Conservation (phyloP, 192 early-diverging fungal species). For the Entomortierella parvispora region DNA sequence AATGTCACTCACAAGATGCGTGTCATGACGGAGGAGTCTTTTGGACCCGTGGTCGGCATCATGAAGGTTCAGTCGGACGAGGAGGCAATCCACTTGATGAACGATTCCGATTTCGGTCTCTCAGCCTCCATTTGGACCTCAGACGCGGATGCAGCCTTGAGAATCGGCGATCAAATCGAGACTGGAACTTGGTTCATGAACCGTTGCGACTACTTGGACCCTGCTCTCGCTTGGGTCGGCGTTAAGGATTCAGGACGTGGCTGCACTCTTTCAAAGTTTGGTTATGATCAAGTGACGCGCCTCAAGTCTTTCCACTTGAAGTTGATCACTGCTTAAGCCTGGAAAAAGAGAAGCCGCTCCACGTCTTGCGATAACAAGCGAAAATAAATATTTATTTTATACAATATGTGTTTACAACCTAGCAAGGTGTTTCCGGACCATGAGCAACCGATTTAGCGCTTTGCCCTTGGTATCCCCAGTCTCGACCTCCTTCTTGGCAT, state of each 20-base stretch:
- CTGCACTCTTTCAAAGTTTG: slow-evolving; percentile 72
- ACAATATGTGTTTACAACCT: slow-evolving; percentile 9
- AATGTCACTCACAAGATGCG: slow-evolving; percentile 79
- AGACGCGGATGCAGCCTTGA: slow-evolving; percentile 65
- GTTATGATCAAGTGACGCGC: slow-evolving; percentile 77
- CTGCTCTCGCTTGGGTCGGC: slow-evolving; percentile 82
- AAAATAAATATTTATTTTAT: neutral
- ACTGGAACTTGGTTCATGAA: slow-evolving; percentile 89
- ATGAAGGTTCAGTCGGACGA: slow-evolving; percentile 79
- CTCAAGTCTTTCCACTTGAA: slow-evolving; percentile 75
- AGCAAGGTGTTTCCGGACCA: slow-evolving; percentile 41
- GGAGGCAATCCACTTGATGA: slow-evolving; percentile 83
- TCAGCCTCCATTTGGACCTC: slow-evolving; percentile 86
- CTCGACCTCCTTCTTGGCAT: slow-evolving; percentile 37
- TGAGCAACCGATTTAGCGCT: slow-evolving; percentile 37
- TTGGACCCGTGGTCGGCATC: slow-evolving; percentile 85
- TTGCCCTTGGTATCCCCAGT: slow-evolving; percentile 32
- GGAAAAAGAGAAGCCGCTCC: too few relatives aligned
- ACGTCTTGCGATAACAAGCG: too few relatives aligned
- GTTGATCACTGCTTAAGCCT: slow-evolving; percentile 46
- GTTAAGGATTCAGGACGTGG: slow-evolving; percentile 81
- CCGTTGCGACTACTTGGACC: slow-evolving; percentile 86
- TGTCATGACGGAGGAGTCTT: slow-evolving; percentile 86
- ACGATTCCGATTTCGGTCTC: slow-evolving; percentile 82
- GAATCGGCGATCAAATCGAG: slow-evolving; percentile 72